phyloP scores from a whole-genome alignment of 352 stramenopile genomes.

The Globisporangium emineosum region DNA sequence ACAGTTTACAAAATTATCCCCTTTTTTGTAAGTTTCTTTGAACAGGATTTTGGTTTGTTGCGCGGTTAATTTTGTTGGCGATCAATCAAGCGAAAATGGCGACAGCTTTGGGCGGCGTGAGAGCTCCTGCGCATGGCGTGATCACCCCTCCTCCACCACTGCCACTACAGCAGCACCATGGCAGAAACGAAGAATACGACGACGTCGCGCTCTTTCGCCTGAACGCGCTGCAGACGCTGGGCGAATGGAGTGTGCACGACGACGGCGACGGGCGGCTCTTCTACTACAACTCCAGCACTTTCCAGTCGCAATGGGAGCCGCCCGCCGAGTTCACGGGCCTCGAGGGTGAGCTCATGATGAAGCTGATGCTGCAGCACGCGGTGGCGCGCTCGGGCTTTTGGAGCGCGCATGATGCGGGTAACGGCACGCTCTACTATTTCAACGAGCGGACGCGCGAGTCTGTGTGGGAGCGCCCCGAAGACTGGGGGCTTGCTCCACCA shows the following conservation, averaged over 20 bases:
- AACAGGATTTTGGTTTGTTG: not conserved
- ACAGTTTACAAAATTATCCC: not conserved
- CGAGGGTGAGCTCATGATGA: conserved; percentile 81
- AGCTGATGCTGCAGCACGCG: conserved; percentile 74
- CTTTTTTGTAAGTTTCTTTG: not conserved
- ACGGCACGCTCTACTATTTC: conserved; percentile 81
- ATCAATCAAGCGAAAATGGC: not conserved
- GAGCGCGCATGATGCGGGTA: conserved; percentile 67
- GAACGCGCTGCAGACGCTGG: conserved; percentile 57
- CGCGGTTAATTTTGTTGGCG: not conserved
- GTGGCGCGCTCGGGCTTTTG: conserved; percentile 63
- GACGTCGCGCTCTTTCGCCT: conserved; percentile 25
- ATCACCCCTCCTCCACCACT: conserved; percentile 7
- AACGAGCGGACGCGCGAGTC: conserved; percentile 65
- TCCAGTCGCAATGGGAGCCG: conserved; percentile 54
- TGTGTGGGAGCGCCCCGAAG: conserved; percentile 62
- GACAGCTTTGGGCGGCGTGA: not conserved
- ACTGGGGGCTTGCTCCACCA: conserved; percentile 43
- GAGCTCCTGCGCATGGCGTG: conserved; percentile 6
- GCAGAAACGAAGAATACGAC: not conserved
- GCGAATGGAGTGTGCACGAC: conserved; percentile 69
- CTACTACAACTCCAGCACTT: conserved; percentile 58
- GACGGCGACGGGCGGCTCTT: conserved; percentile 73
- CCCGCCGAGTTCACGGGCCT: conserved; percentile 45
- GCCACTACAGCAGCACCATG: conserved; percentile 21